These are phyloP conservation scores for Fraxinus excelsior DNA, from an alignment of 257 asterid species.

Conservation along the genomic window DNA sequence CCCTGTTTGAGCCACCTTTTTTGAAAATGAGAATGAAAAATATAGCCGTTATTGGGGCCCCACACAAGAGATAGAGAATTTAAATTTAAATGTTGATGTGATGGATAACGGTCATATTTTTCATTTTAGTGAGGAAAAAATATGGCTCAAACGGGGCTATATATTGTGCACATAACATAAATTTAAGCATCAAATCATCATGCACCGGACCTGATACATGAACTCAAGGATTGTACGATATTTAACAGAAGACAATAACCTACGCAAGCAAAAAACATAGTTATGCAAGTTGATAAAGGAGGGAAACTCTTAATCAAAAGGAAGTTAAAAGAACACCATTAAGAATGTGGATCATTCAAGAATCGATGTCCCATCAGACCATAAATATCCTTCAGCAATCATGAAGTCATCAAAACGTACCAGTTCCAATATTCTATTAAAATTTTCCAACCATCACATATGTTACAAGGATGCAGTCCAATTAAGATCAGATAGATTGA, in stretches of 20 bases:
- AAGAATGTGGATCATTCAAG: neutral
- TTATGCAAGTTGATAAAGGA: neutral
- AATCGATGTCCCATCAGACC: neutral
- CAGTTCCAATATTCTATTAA: neutral
- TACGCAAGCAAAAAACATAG: neutral
- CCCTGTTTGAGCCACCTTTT: too few relatives aligned
- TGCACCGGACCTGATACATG: neutral
- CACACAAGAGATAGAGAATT: too few relatives aligned
- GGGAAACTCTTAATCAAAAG: neutral
- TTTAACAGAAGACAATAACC: too few relatives aligned
- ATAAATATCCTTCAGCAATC: neutral
- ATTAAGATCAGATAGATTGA: neutral
- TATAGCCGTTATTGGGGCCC: too few relatives aligned
- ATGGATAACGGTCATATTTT: too few relatives aligned
- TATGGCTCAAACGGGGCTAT: too few relatives aligned
- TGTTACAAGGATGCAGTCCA: constrained; percentile 1
- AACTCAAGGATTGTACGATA: neutral
- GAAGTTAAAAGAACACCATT: neutral
- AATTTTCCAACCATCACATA: neutral
- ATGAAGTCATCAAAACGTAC: neutral
- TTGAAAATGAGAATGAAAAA: too few relatives aligned
- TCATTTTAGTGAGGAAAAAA: too few relatives aligned
- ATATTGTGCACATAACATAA: neutral
- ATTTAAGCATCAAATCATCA: neutral
- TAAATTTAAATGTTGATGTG: too few relatives aligned